phyloP scores from a whole-genome alignment of 495 filamentous ascomycete genomes.

The Neurospora tetrasperma region DNA sequence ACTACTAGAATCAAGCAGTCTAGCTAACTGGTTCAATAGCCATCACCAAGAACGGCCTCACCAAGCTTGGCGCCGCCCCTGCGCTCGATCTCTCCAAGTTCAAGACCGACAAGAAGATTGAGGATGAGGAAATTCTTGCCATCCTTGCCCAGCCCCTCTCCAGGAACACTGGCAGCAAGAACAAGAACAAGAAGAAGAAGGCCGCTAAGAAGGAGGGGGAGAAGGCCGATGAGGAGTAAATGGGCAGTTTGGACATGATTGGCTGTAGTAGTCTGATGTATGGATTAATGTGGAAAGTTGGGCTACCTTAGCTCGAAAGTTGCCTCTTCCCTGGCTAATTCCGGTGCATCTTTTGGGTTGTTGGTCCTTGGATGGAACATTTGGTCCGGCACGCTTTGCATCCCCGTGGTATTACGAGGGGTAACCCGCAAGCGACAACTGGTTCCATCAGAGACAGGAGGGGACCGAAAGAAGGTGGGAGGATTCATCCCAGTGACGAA shows the following conservation, averaged over 20 bases:
- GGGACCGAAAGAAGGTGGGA: background rate
- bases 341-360: background rate
- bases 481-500: background rate
- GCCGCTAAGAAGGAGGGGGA: constrained; percentile 55
- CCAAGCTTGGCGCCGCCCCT: constrained; percentile 67
- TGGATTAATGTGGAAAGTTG: background rate
- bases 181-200: constrained; percentile 88
- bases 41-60: constrained; percentile 95
- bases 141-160: constrained; percentile 80
- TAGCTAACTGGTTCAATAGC: constrained; percentile 41
- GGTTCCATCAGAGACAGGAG: background rate
- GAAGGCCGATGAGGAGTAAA: constrained; percentile 18
- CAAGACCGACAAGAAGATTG: constrained; percentile 96
- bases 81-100: constrained; percentile 61
- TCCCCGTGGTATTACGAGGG: background rate
- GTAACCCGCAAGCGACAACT: background rate
- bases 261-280: background rate
- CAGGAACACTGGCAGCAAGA: constrained; percentile 65
- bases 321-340: background rate
- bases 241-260: background rate
- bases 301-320: background rate
- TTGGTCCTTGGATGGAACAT: background rate
- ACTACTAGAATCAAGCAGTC: background rate
- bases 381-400: background rate
- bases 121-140: constrained; percentile 86